Base-by-base conservation (phyloP, 495 filamentous ascomycete genomes). In the Lichina pygmaea region DNA sequence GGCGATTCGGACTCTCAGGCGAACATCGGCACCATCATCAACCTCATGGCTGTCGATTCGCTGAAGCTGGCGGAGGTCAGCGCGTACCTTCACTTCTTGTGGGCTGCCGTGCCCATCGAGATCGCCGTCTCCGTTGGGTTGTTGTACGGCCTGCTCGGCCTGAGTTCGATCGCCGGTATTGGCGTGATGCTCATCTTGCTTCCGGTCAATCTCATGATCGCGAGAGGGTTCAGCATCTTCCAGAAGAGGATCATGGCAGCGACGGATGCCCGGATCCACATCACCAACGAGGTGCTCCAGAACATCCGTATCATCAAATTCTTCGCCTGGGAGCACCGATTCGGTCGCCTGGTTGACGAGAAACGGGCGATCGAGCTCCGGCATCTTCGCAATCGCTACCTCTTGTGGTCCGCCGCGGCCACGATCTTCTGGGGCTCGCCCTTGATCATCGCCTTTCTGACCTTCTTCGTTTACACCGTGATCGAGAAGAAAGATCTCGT, bases 261-360 rank as follows among this genome's bases (percentile, higher is more conserved):
- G 11, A 95, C 91, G 6, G 91, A 99, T 62, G 85, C 86, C 51
- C 77, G 91, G 34, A 99, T 99, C 50, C 79, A 95, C 58, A 77
- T 81, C 3, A 95, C 91, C 7, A 95, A 95, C 58, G 91, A 99
- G 58, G 80, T 95, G 7, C 66, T 99, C 17, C 86, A 91, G 54
- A 99, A 94, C 51, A 95, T 99, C 51, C 73, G 91, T 33, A 94
- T 99, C 53, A 95, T 99, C 71, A 99, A 99, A 58, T 99, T 85
- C 59, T 99, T 99, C 57, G 86, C 91, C 2, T 99, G 91, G 91
- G 91, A 99, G 58, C 75, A 80, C 49, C 79, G 91, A 8, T 99
- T 92, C 60, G 69, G 77, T 41, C 71, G 75, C 13, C 74, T 84
- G 45, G 83, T 99, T 12, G 73, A 86, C 49, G 86, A 93, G 57